Evolutionary conservation across 2,329 filamentous ascomycete species (phyloP).

Genomic region (Sclerotinia glacialis): DNA sequence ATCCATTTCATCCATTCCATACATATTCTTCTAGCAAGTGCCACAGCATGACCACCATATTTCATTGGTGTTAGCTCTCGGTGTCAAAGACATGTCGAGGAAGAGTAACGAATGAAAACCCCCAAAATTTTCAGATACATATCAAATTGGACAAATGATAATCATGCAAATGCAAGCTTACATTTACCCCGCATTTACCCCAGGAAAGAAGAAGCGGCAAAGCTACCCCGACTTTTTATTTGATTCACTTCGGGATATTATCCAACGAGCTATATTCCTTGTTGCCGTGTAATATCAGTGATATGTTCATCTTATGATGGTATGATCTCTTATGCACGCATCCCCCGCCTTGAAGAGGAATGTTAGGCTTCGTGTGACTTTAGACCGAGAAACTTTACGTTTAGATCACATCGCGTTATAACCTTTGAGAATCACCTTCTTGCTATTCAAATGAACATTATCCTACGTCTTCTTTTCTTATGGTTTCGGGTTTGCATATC

Average conservation of each 20-base stretch:
- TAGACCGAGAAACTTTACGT: neutral
- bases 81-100: too few species aligned
- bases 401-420: neutral
- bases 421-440: neutral
- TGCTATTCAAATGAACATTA: neutral
- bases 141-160: neutral
- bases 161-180: neutral
- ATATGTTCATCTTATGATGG: neutral
- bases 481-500: neutral
- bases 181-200: neutral
- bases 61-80: neutral
- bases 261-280: neutral
- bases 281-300: neutral
- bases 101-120: neutral
- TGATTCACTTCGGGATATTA: conserved; percentile 1
- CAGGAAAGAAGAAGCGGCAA: neutral
- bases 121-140: neutral
- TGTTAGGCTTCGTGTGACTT: neutral
- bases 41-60: neutral
- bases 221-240: conserved; percentile 9
- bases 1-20: neutral
- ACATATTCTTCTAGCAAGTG: too few species aligned
- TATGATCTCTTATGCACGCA: neutral
- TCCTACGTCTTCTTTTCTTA: neutral
- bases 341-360: neutral